phyloP scores from a whole-genome alignment of 2,329 filamentous ascomycete genomes.

The Stagonosporopsis tanaceti region DNA sequence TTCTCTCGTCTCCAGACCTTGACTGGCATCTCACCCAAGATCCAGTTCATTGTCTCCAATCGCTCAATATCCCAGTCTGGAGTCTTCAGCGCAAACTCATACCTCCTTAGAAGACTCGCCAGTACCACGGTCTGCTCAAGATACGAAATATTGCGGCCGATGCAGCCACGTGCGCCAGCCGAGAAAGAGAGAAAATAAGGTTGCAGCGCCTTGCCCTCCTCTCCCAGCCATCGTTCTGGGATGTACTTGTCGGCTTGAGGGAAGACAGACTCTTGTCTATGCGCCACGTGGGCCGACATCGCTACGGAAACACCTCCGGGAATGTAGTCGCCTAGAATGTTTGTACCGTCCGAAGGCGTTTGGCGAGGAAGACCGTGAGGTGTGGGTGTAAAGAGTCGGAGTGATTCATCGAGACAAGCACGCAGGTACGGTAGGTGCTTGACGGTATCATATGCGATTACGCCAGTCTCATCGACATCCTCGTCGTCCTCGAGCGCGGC shows the following conservation, averaged over 20 bases:
- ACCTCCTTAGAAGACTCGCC: constrained; percentile 47
- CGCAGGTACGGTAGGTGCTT: constrained; percentile 47
- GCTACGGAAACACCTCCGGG: constrained; percentile 37
- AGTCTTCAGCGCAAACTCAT: constrained; percentile 49
- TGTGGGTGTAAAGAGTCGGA: constrained; percentile 57
- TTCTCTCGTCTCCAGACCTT: constrained; percentile 47
- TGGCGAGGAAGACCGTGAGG: constrained; percentile 51
- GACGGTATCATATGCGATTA: constrained; percentile 40
- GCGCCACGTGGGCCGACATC: constrained; percentile 60
- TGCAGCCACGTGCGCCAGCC: constrained; percentile 40
- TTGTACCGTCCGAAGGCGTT: constrained; percentile 39
- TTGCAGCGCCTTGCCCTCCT: constrained; percentile 40
- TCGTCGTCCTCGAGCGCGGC: constrained; percentile 38
- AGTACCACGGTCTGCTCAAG: constrained; percentile 44
- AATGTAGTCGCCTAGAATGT: constrained; percentile 39
- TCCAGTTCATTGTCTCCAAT: constrained; percentile 50
- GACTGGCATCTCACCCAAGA: constrained; percentile 49
- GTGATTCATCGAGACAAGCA: constrained; percentile 55
- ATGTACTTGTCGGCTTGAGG: constrained; percentile 42
- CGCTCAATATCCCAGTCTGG: constrained; percentile 47
- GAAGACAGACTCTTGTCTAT: constrained; percentile 37
- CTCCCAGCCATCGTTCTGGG: constrained; percentile 50
- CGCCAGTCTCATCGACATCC: constrained; percentile 35
- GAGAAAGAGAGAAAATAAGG: constrained; percentile 44
- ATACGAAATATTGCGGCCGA: constrained; percentile 43